These are phyloP conservation scores for Cicer judaicum DNA, from an alignment of 306 rosid genomes.

Conservation along the genomic window DNA sequence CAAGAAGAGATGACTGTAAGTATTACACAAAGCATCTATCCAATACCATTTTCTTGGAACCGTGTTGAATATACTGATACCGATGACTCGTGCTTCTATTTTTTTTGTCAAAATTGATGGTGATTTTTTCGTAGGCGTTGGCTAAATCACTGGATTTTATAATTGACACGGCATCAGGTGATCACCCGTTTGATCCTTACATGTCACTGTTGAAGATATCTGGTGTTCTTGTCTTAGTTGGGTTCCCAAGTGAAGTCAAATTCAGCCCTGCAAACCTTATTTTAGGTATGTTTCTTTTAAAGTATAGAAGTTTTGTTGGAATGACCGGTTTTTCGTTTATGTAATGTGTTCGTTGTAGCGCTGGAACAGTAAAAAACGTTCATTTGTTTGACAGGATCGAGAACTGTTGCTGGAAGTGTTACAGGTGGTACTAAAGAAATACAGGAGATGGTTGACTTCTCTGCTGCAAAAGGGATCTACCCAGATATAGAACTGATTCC, in stretches of 20 bases:
- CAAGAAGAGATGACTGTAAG: conserved; percentile 71
- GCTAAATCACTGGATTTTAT: conserved; percentile 74
- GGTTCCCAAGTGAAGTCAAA: conserved; percentile 81
- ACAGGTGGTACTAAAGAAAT: conserved; percentile 73
- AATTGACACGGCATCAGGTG: conserved; percentile 85
- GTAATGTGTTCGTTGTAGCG: not conserved
- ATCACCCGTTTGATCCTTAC: conserved; percentile 85
- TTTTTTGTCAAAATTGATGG: conserved; percentile 29
- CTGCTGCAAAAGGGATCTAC: conserved; percentile 66
- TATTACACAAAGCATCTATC: conserved; percentile 10
- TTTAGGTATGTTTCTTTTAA: conserved; percentile 57
- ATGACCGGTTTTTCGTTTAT: conserved; percentile 5
- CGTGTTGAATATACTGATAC: conserved; percentile 3
- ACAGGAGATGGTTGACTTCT: conserved; percentile 81
- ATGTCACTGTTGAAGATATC: conserved; percentile 69
- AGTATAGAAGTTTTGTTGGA: conserved; percentile 8
- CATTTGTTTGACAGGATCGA: conserved; percentile 59
- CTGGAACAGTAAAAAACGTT: not conserved
- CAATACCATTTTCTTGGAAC: not conserved
- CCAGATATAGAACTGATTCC: conserved; percentile 84
- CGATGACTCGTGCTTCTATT: not conserved
- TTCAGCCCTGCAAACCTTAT: conserved; percentile 69
- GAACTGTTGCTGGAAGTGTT: conserved; percentile 64
- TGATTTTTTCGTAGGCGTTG: conserved; percentile 56
- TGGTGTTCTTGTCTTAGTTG: conserved; percentile 70